Evolutionary conservation across 768 basidiomycete genomes (phyloP).

Genomic region (Suillus hirtellus): DNA sequence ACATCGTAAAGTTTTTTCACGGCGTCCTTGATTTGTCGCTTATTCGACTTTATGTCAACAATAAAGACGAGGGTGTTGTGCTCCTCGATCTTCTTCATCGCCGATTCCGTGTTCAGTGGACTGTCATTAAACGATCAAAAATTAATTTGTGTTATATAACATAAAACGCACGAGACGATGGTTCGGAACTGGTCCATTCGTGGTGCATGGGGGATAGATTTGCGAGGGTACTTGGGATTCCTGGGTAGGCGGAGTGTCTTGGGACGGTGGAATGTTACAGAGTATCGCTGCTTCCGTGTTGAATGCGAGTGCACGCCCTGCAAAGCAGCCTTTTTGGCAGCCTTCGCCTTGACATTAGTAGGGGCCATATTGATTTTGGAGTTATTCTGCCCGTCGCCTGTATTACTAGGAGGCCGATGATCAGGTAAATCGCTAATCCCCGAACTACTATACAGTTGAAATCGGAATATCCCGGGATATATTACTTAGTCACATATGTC

Average conservation of each 20-base stretch:
- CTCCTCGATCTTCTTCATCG: conserved; percentile 99
- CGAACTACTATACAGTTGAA: conserved; percentile 3
- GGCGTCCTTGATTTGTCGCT: conserved; percentile 98
- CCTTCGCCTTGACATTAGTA: conserved; percentile 74
- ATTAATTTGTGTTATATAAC: not conserved
- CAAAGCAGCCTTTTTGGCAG: conserved; percentile 95
- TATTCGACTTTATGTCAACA: conserved; percentile 93
- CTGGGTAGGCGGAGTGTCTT: conserved; percentile 88
- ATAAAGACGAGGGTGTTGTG: conserved; percentile 99
- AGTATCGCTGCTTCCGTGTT: conserved; percentile 78
- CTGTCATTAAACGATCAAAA: conserved; percentile 36
- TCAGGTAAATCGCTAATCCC: not conserved
- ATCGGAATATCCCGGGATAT: not conserved
- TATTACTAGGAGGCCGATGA: conserved; percentile 2
- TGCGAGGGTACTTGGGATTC: conserved; percentile 92
- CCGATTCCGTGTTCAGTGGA: conserved; percentile 91
- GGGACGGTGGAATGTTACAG: conserved; percentile 93
- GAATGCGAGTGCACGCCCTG: conserved; percentile 80
- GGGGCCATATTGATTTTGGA: conserved; percentile 9
- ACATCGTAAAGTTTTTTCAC: conserved; percentile 99
- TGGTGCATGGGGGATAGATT: conserved; percentile 87
- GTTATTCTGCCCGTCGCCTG: conserved; percentile 5
- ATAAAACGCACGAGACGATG: conserved; percentile 74
- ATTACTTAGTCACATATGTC: not conserved
- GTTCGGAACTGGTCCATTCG: conserved; percentile 97